Evolutionary conservation across 352 stramenopile species (phyloP).

Genomic region (Phytophthora sojae): DNA sequence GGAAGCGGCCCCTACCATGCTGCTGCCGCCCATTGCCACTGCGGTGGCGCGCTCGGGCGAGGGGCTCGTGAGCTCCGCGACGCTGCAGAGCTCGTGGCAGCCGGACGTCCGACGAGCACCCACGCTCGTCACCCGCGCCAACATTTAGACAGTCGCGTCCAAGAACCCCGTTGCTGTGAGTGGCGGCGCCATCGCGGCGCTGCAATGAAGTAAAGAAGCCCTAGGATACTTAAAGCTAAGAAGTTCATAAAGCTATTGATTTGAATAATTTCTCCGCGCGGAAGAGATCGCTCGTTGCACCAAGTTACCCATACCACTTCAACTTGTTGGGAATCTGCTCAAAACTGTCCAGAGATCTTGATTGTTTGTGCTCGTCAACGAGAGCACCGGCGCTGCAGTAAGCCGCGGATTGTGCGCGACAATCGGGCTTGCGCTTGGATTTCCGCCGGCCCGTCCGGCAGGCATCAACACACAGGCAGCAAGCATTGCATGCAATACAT

Average conservation of each 20-base stretch:
- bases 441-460: neutral
- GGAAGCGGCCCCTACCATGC: slow-evolving; percentile 18
- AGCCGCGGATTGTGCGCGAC: neutral
- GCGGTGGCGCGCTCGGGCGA: slow-evolving; percentile 45
- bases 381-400: too few species aligned
- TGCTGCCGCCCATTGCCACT: slow-evolving; percentile 48
- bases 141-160: slow-evolving; percentile 27
- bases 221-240: neutral
- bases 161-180: neutral
- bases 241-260: slow-evolving; percentile 18
- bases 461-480: neutral
- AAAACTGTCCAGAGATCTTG: slow-evolving; percentile 9
- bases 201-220: slow-evolving; percentile 6
- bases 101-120: slow-evolving; percentile 31
- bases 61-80: slow-evolving; percentile 30
- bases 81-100: slow-evolving; percentile 36
- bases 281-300: slow-evolving; percentile 6
- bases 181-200: neutral
- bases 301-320: slow-evolving; percentile 4
- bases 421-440: slow-evolving; percentile 20
- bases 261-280: slow-evolving; percentile 23
- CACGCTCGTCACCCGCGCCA: slow-evolving; percentile 31
- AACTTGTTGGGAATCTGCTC: neutral
- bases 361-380: neutral
- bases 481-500: too few species aligned